phyloP scores from a whole-genome alignment of 139 green algal genomes.

The Tetraselmis striata region DNA sequence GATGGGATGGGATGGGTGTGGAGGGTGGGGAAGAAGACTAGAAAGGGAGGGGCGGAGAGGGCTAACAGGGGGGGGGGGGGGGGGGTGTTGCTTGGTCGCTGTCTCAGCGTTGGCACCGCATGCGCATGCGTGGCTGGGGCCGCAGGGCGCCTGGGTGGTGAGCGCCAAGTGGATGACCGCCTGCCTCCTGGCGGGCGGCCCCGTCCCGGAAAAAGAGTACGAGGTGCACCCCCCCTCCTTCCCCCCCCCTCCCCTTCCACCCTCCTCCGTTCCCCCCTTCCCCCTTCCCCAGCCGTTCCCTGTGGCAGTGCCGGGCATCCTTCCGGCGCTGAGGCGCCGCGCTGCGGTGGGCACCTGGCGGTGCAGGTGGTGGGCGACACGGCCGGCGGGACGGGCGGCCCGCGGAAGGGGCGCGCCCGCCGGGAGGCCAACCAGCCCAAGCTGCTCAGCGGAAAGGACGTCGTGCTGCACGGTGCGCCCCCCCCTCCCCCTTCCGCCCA shows the following conservation, averaged over 20 bases:
- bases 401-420: too few species aligned
- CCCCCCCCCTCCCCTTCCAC: too few species aligned
- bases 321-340: too few species aligned
- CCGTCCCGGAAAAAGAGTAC: constrained; percentile 1
- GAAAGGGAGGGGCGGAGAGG: too few species aligned
- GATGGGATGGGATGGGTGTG: too few species aligned
- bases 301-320: too few species aligned
- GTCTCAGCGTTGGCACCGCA: too few species aligned
- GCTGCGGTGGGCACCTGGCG: too few species aligned
- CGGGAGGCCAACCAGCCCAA: background rate
- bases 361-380: background rate
- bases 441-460: background rate
- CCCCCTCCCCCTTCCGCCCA: background rate
- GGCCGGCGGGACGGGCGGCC: background rate
- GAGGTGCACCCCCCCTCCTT: constrained; percentile 15
- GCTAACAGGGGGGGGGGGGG: too few species aligned
- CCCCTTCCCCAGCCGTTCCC: background rate
- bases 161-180: constrained; percentile 17
- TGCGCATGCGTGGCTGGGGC: too few species aligned
- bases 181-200: constrained; percentile 5
- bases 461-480: background rate
- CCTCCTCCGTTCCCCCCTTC: background rate
- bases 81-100: too few species aligned
- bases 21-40: too few species aligned
- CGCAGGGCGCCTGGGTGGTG: constrained; percentile 12